A percentile compares a stretch with the other conserved stretches of the same genome.
These are phyloP conservation scores for Ogataea trehalophila DNA, from an alignment of 805 yeast species.

Conservation along the genomic window DNA sequence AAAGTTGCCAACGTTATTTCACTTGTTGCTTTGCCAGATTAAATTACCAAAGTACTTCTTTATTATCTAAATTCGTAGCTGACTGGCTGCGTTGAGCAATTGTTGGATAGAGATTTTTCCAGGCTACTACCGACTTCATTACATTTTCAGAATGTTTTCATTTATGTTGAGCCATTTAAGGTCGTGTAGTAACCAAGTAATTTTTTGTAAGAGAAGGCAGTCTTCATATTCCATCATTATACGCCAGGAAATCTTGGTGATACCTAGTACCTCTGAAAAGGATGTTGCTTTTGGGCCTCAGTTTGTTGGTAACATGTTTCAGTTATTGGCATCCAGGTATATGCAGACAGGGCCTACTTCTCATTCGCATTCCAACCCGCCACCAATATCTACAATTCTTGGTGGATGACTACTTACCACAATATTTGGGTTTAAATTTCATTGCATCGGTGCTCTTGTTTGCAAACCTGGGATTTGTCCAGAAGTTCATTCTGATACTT, in stretches of 20 bases:
- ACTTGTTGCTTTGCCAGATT: conserved; percentile 22
- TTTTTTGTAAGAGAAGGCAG: conserved; percentile 18
- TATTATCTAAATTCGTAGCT: conserved; percentile 18
- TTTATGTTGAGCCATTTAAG: conserved; percentile 20
- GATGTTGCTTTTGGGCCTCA: conserved; percentile 14
- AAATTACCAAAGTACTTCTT: conserved; percentile 27
- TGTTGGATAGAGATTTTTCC: conserved; percentile 22
- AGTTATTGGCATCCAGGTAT: conserved; percentile 25
- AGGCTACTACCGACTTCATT: conserved; percentile 15
- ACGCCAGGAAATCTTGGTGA: conserved; percentile 12
- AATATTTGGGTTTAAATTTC: conserved; percentile 11
- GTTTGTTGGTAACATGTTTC: conserved; percentile 18
- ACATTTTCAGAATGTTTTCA: conserved; percentile 20
- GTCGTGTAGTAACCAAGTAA: conserved; percentile 17
- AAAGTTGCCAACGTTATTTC: conserved; percentile 26
- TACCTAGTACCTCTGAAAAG: conserved; percentile 15
- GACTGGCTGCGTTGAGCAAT: conserved; percentile 21
- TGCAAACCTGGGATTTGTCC: conserved; percentile 19
- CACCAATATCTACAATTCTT: conserved; percentile 19
- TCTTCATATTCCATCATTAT: conserved; percentile 19
- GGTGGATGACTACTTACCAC: conserved; percentile 25
- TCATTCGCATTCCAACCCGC: conserved; percentile 13
- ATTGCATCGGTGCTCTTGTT: conserved; percentile 11
- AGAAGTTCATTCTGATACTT: conserved; percentile 15
- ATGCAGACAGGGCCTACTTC: conserved; percentile 22